These are phyloP conservation scores for Przewalskia tangutica DNA, from an alignment of 257 asterid genomes.

Conservation along the genomic window DNA sequence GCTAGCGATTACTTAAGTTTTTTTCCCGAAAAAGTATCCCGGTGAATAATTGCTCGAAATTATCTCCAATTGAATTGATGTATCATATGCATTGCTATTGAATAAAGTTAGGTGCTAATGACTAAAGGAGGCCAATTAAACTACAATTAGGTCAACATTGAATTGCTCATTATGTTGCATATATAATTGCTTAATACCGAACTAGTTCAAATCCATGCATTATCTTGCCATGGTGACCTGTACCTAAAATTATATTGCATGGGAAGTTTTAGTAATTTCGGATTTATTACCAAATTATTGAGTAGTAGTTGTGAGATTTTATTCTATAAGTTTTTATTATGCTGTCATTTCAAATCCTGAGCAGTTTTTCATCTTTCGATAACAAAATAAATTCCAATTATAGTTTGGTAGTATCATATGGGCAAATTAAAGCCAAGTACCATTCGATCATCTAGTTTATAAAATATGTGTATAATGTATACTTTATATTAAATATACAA, in stretches of 20 bases:
- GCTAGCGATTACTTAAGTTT: no score
- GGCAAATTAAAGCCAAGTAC: no score
- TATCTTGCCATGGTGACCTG: neutral
- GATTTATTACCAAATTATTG: neutral
- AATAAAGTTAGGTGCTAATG: neutral
- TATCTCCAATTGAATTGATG: neutral
- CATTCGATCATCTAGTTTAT: no score
- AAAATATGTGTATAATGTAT: no score
- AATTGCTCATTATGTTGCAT: neutral
- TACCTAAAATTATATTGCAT: neutral
- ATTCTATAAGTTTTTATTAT: neutral
- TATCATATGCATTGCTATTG: neutral
- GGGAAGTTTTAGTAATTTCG: neutral
- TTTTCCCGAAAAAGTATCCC: no score
- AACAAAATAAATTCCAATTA: neutral
- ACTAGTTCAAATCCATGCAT: neutral
- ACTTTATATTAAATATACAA: no score
- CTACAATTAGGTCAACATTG: neutral
- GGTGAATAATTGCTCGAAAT: neutral
- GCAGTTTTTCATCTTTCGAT: neutral
- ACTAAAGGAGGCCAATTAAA: neutral
- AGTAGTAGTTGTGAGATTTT: neutral
- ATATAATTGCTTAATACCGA: neutral
- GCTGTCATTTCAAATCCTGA: neutral
- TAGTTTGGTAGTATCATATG: neutral